phyloP scores from a whole-genome alignment of 2,329 filamentous ascomycete genomes.

The Fusarium buharicum region DNA sequence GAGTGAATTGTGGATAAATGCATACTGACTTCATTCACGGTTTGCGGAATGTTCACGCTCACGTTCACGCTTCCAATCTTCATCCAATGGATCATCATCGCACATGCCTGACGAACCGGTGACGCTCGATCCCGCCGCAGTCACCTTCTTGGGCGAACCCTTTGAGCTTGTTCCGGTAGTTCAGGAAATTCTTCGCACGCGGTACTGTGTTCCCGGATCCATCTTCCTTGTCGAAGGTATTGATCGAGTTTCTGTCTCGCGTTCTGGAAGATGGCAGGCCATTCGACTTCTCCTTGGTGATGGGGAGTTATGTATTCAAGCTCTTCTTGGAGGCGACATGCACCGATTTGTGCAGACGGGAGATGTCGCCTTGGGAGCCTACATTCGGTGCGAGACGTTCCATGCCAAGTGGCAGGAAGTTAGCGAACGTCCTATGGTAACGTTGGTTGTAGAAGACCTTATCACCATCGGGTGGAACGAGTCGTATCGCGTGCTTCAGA shows the following conservation, averaged over 20 bases:
- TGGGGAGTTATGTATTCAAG: slow-evolving; percentile 65
- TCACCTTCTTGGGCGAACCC: slow-evolving; percentile 40
- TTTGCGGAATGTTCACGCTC: not conserved
- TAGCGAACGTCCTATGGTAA: slow-evolving; percentile 50
- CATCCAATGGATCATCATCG: slow-evolving; percentile 28
- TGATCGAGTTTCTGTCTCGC: slow-evolving; percentile 51
- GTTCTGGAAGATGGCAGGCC: slow-evolving; percentile 54
- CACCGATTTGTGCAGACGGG: slow-evolving; percentile 60
- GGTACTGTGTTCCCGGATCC: slow-evolving; percentile 59
- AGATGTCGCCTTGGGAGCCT: slow-evolving; percentile 60
- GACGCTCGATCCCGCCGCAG: slow-evolving; percentile 44
- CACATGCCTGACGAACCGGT: slow-evolving; percentile 40
- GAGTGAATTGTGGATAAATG: slow-evolving; percentile 43
- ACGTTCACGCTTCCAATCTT: not conserved
- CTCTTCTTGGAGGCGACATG: slow-evolving; percentile 57
- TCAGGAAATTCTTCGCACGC: slow-evolving; percentile 59
- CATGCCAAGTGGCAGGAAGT: slow-evolving; percentile 47
- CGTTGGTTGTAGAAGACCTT: slow-evolving; percentile 59
- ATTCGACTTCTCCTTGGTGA: slow-evolving; percentile 63
- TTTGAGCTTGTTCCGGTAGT: slow-evolving; percentile 56
- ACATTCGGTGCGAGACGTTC: slow-evolving; percentile 59
- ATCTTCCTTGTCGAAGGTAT: slow-evolving; percentile 62
- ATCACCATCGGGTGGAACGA: slow-evolving; percentile 61
- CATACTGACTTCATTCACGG: slow-evolving; percentile 36
- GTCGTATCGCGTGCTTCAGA: slow-evolving; percentile 47